Base-by-base conservation (phyloP, 306 rosid species). In the Oxytropis ochrocephala region DNA sequence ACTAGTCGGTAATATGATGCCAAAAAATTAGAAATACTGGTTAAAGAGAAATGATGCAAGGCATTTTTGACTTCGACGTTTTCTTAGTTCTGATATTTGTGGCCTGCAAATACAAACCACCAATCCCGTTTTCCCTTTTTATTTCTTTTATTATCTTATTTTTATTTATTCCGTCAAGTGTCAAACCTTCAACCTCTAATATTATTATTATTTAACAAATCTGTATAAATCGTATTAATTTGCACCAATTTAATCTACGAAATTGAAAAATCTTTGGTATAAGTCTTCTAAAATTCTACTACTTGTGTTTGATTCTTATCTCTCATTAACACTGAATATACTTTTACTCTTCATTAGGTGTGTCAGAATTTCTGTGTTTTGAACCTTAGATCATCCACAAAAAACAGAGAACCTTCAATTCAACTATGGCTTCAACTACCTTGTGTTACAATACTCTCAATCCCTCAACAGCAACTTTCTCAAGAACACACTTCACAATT, bases 371-470 rank as follows among this genome's bases (percentile, higher is more conserved):
- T 33, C 38, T 33, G 38, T 8, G 38, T 6, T 72, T 54, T 62
- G 69, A 67, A 16, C 43, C 21, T 44, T 61, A 36, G 32, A 59
- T 60, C 49, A 10, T 39, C 62, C 79, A 69, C 30, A 67, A 8
- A 30, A 73, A 1, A 11, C 41, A 70, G 3, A 16, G 43, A n/a
- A 67, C 66, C 27, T 65, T 61, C 57, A 53, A 48, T 43, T 14
- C 11, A 61, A 43, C 72, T 44, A 91, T 95, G 99, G 86, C 87
- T 79, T 80, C 29, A 24, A 24, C 87, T 63, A 54, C 87, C 21
- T 63, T 79, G 42, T 80, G 78, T 60, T 82, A 18, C 88, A 81
- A 70, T 79, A 70, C 90, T 12, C 60, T 91, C n/a, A 87, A 79
- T 78, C 88, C 75, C 3, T 84, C 95, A 38, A 64, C 85, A 10